Evolutionary conservation across 2,329 filamentous ascomycete genomes (phyloP).

Genomic region (Monilinia polystroma): DNA sequence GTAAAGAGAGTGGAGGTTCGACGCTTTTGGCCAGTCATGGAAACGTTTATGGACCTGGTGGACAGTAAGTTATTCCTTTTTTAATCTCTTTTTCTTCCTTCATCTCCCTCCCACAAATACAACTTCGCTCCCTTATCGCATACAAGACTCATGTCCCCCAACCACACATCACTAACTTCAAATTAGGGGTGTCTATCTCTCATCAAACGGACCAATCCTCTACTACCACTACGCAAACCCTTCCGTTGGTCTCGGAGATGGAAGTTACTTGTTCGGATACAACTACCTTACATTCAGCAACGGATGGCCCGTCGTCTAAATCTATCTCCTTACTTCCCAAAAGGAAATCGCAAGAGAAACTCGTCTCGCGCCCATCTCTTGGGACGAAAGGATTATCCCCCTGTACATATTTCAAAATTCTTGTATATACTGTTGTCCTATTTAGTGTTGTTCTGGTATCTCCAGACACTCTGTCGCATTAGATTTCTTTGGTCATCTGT

Average conservation of each 20-base stretch:
- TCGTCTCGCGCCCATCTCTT: no score
- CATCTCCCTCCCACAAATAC: neutral
- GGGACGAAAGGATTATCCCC: no score
- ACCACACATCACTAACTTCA: slow-evolving; percentile 24
- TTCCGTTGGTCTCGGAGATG: slow-evolving; percentile 50
- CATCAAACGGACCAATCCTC: slow-evolving; percentile 37
- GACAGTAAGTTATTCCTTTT: slow-evolving; percentile 45
- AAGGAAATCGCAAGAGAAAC: no score
- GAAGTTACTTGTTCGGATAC: slow-evolving; percentile 47
- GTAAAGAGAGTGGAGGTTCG: slow-evolving; percentile 58
- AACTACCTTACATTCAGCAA: slow-evolving; percentile 45
- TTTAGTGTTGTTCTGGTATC: no score
- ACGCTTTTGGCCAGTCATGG: slow-evolving; percentile 59
- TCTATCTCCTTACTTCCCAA: neutral
- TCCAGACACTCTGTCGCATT: no score
- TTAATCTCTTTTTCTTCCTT: neutral
- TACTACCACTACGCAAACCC: slow-evolving; percentile 63
- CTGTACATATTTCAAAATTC: no score
- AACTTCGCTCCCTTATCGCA: no score
- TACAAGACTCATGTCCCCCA: no score
- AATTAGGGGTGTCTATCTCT: slow-evolving; percentile 17
- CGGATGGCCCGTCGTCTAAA: slow-evolving; percentile 46
- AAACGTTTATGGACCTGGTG: slow-evolving; percentile 63
- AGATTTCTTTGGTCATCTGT: no score
- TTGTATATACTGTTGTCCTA: no score